Evolutionary conservation across 495 filamentous ascomycete species (phyloP).

Genomic region (Oidiodendron maius): DNA sequence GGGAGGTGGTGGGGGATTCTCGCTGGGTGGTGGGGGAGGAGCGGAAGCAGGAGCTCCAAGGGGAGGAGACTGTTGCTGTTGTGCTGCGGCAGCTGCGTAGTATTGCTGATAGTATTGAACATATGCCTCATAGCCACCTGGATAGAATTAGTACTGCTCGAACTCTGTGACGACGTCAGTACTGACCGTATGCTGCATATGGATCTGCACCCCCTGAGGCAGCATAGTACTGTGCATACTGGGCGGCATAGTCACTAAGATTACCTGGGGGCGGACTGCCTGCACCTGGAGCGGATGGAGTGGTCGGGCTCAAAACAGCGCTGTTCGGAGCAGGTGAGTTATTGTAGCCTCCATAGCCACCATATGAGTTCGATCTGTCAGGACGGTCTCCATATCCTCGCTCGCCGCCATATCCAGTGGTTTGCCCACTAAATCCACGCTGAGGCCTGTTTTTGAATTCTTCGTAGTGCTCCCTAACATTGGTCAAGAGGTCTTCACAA

Average conservation of each 20-base stretch:
- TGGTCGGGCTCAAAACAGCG: slow-evolving; percentile 27
- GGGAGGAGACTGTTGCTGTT: slow-evolving; percentile 37
- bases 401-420: slow-evolving; percentile 26
- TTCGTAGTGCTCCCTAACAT: slow-evolving; percentile 82
- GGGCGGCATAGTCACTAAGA: slow-evolving; percentile 64
- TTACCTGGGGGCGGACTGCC: slow-evolving; percentile 35
- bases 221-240: slow-evolving; percentile 78
- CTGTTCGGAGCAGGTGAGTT: slow-evolving; percentile 33
- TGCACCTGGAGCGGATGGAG: slow-evolving; percentile 28
- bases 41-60: slow-evolving; percentile 16
- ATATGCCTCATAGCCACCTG: slow-evolving; percentile 63
- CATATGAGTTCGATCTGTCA: slow-evolving; percentile 23
- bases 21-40: slow-evolving; percentile 59
- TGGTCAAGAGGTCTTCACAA: slow-evolving; percentile 76
- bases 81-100: slow-evolving; percentile 39
- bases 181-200: slow-evolving; percentile 75
- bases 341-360: slow-evolving; percentile 32
- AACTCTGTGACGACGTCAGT: not conserved
- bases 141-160: not conserved
- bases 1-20: slow-evolving; percentile 62
- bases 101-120: slow-evolving; percentile 67
- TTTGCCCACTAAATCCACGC: slow-evolving; percentile 48
- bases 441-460: slow-evolving; percentile 81
- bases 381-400: slow-evolving; percentile 25
- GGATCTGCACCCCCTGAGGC: slow-evolving; percentile 56